A percentile compares a stretch with the other conserved stretches of the same genome.
phyloP scores from a whole-genome alignment of 2,329 filamentous ascomycete genomes.

The Claviceps purpurea region DNA sequence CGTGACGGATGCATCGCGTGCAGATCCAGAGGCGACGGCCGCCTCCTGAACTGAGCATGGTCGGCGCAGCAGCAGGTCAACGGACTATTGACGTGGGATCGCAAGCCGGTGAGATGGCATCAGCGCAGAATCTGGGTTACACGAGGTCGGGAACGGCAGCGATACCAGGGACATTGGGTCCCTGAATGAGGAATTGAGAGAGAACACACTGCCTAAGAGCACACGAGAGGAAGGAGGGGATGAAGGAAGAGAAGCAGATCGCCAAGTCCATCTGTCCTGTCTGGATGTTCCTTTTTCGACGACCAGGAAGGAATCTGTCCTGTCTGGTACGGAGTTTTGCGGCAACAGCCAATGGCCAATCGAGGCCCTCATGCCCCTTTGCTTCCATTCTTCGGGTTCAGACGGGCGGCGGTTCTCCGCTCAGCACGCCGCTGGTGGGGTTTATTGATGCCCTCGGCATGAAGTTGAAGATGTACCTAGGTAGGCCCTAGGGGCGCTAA shows the following conservation, averaged over 20 bases:
- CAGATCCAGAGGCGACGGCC: slow-evolving; percentile 44
- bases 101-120: background rate
- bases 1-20: slow-evolving; percentile 40
- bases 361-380: too few relatives aligned
- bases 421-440: too few relatives aligned
- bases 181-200: background rate
- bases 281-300: background rate
- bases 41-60: slow-evolving; percentile 18
- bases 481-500: too few relatives aligned
- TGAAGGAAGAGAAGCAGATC: background rate
- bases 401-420: too few relatives aligned
- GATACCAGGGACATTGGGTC: background rate
- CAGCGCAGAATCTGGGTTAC: background rate
- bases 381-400: too few relatives aligned
- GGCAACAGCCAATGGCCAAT: background rate
- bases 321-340: slow-evolving; percentile 1
- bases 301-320: background rate
- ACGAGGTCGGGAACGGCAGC: background rate
- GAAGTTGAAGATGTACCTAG: too few relatives aligned
- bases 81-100: background rate
- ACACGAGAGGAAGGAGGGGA: background rate
- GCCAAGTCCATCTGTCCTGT: background rate
- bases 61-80: background rate
- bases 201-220: background rate
- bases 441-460: too few relatives aligned